These are phyloP conservation scores for Didymella pinodella DNA, from an alignment of 2,329 filamentous ascomycete genomes.

Conservation along the genomic window DNA sequence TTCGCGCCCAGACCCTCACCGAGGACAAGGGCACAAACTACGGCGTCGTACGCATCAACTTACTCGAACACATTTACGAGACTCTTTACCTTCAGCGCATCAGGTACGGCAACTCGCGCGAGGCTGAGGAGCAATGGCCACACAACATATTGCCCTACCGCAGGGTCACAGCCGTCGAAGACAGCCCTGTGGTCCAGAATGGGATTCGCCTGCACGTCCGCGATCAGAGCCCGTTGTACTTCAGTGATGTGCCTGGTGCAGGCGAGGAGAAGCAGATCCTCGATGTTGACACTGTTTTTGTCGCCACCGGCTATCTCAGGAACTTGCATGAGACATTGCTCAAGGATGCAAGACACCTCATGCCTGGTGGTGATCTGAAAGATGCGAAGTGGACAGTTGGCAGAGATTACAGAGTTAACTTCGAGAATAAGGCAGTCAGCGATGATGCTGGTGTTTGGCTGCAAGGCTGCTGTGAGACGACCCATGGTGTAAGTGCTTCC, in stretches of 20 bases:
- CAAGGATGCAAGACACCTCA: slow-evolving; percentile 67
- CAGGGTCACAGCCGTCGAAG: slow-evolving; percentile 69
- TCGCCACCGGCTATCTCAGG: slow-evolving; percentile 86
- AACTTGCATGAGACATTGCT: slow-evolving; percentile 82
- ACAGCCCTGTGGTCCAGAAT: slow-evolving; percentile 49
- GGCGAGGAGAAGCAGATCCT: slow-evolving; percentile 64
- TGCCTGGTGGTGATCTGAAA: slow-evolving; percentile 61
- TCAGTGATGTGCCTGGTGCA: slow-evolving; percentile 48
- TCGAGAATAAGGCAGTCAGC: slow-evolving; percentile 73
- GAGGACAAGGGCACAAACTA: slow-evolving; percentile 90
- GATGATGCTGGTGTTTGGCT: slow-evolving; percentile 83
- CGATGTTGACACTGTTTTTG: slow-evolving; percentile 81
- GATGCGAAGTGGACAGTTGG: slow-evolving; percentile 69
- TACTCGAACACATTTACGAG: slow-evolving; percentile 89
- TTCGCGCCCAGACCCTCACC: slow-evolving; percentile 68
- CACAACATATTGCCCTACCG: slow-evolving; percentile 79
- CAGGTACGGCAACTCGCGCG: slow-evolving; percentile 61
- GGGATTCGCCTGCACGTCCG: slow-evolving; percentile 60
- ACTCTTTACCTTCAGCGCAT: slow-evolving; percentile 86
- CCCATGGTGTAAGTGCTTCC: slow-evolving; percentile 78
- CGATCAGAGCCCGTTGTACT: slow-evolving; percentile 53
- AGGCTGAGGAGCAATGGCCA: slow-evolving; percentile 77
- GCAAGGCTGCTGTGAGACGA: slow-evolving; percentile 91
- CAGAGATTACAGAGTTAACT: slow-evolving; percentile 80
- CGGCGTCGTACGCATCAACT: slow-evolving; percentile 86